Evolutionary conservation across 108 stramenopile species (phyloP).

Genomic region (Nitzschia sp.): DNA sequence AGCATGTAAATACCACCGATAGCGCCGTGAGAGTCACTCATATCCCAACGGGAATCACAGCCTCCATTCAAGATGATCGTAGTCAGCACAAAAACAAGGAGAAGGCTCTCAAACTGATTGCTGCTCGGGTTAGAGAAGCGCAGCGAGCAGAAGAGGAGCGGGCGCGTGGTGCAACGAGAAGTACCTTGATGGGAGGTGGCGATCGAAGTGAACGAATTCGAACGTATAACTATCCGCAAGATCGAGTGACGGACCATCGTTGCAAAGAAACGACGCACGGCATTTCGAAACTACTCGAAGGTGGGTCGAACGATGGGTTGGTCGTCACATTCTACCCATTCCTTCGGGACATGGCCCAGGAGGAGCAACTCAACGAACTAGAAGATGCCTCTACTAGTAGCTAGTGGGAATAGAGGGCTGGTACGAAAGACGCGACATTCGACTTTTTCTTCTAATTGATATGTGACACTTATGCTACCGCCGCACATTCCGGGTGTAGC

Average conservation of each 20-base stretch:
- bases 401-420: background rate
- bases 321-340: conserved; percentile 72
- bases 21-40: conserved; percentile 98
- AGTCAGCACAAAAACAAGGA: conserved; percentile 96
- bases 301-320: conserved; percentile 50
- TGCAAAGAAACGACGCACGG: conserved; percentile 78
- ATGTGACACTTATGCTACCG: conserved; percentile 37
- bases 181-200: conserved; percentile 84
- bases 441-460: background rate
- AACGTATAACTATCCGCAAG: conserved; percentile 98
- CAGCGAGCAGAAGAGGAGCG: conserved; percentile 51
- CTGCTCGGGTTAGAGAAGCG: conserved; percentile 79
- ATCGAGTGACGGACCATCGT: conserved; percentile 97
- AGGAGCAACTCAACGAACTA: conserved; percentile 63
- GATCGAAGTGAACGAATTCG: conserved; percentile 96
- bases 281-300: conserved; percentile 57
- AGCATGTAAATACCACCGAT: conserved; percentile 94
- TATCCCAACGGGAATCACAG: conserved; percentile 94
- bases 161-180: conserved; percentile 65
- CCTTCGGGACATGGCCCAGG: conserved; percentile 61
- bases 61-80: conserved; percentile 96
- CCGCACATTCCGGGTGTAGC: conserved; percentile 48
- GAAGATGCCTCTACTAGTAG: conserved; percentile 34
- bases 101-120: conserved; percentile 89
- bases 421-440: background rate